Evolutionary conservation across 2,329 filamentous ascomycete species (phyloP).

Genomic region (Lanzia echinophila): DNA sequence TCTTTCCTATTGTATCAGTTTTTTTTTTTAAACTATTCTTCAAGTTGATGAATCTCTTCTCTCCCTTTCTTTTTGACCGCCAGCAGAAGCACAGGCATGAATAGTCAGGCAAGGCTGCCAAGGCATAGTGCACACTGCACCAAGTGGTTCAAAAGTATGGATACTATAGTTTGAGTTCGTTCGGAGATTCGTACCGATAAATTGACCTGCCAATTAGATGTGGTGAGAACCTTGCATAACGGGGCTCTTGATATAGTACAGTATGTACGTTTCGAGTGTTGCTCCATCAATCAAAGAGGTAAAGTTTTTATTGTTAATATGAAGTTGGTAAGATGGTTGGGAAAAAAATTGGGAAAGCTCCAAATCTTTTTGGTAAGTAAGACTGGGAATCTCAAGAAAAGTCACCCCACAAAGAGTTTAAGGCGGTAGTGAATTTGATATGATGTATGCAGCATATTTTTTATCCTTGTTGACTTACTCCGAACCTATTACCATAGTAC

Average conservation of each 20-base stretch:
- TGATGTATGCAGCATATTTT: constrained; percentile 3
- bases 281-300: constrained; percentile 1
- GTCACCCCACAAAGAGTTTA: constrained; percentile 2
- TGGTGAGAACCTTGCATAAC: not conserved
- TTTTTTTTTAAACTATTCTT: constrained; percentile 5
- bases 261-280: not conserved
- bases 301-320: constrained; percentile 4
- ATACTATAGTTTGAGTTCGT: not conserved
- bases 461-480: no score
- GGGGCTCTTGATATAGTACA: not conserved
- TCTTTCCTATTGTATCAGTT: constrained; percentile 1
- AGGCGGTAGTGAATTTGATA: not conserved
- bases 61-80: constrained; percentile 3
- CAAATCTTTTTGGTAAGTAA: not conserved
- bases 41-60: constrained; percentile 7
- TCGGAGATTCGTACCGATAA: not conserved
- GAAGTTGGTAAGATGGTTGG: not conserved
- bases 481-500: not conserved
- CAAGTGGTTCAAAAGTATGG: not conserved
- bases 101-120: not conserved
- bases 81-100: constrained; percentile 7
- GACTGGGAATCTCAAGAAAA: not conserved
- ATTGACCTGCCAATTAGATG: constrained; percentile 5
- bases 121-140: constrained; percentile 6
- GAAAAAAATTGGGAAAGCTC: not conserved